A percentile compares a stretch with the other conserved stretches of the same genome.
phyloP scores from a whole-genome alignment of 2,329 filamentous ascomycete genomes.

The Bipolaris cookei region DNA sequence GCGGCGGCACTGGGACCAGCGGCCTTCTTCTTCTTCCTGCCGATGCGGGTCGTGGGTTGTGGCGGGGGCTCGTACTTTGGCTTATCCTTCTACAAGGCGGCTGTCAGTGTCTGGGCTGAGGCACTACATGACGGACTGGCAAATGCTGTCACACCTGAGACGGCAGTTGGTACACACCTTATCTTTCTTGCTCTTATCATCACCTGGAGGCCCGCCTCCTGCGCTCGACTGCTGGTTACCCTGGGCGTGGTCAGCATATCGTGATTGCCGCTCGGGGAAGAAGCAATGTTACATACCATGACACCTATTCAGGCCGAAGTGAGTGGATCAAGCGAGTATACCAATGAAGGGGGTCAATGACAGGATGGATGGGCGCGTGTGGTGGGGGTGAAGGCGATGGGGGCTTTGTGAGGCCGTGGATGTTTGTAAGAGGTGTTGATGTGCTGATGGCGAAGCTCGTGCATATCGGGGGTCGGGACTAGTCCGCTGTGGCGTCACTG shows the following conservation, averaged over 20 bases:
- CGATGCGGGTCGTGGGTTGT: slow-evolving; percentile 93
- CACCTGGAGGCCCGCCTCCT: slow-evolving; percentile 70
- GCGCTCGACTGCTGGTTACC: slow-evolving; percentile 88
- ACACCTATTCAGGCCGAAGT: slow-evolving; percentile 26
- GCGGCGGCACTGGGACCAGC: slow-evolving; percentile 92
- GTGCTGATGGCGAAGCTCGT: slow-evolving; percentile 34
- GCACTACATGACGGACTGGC: slow-evolving; percentile 6
- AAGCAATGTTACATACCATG: slow-evolving; percentile 41
- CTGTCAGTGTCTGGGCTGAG: slow-evolving; percentile 12
- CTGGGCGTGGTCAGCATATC: slow-evolving; percentile 57
- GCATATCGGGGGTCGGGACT: slow-evolving; percentile 20
- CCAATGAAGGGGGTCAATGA: not conserved
- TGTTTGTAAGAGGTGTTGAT: slow-evolving; percentile 44
- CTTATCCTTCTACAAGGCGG: slow-evolving; percentile 79
- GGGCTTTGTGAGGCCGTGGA: slow-evolving; percentile 22
- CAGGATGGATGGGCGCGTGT: slow-evolving; percentile 2
- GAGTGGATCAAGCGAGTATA: not conserved
- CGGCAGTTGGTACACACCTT: slow-evolving; percentile 48
- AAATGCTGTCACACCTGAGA: not conserved
- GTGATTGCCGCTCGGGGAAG: slow-evolving; percentile 18
- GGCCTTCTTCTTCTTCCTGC: slow-evolving; percentile 97
- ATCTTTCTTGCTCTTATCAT: slow-evolving; percentile 91
- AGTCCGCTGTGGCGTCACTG: slow-evolving; percentile 33
- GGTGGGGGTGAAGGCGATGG: slow-evolving; percentile 24
- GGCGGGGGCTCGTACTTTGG: slow-evolving; percentile 99